Evolutionary conservation across 106 monocot genomes (phyloP).

Genomic region (Dendrobium nobile): DNA sequence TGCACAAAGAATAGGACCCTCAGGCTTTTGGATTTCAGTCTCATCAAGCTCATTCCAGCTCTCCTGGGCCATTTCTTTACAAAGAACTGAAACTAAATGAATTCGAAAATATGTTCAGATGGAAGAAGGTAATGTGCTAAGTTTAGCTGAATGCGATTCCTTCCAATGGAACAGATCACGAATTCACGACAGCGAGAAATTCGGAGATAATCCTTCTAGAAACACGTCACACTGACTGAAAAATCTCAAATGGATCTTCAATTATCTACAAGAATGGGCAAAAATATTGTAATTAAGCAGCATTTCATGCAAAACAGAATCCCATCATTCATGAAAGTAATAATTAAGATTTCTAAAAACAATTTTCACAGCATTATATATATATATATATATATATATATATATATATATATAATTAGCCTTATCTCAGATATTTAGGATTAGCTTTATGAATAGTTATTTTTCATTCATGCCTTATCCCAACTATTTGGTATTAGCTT

Average conservation of each 20-base stretch:
- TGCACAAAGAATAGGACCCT: slow-evolving; percentile 18
- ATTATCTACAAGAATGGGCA: background rate
- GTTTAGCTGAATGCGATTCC: background rate
- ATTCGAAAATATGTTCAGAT: background rate
- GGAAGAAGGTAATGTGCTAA: background rate
- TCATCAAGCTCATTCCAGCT: slow-evolving; percentile 7
- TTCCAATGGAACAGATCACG: no score
- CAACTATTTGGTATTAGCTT: no score
- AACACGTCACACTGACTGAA: background rate
- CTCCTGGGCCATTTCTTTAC: slow-evolving; percentile 3
- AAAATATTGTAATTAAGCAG: background rate
- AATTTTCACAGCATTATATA: no score
- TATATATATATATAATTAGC: no score
- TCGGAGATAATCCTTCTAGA: background rate
- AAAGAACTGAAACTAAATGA: background rate
- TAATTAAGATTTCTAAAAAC: no score
- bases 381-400: no score
- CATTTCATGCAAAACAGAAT: no score
- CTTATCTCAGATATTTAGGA: no score
- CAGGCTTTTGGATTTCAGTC: slow-evolving; percentile 4
- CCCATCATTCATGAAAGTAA: no score
- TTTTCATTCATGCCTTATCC: no score
- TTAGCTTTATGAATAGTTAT: no score
- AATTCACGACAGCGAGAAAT: no score
- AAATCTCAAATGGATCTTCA: background rate